Percentiles rank a stretch among this genome's conserved stretches.
These are phyloP conservation scores for Rhododendron ferrugineum DNA, from an alignment of 148 eudicot species.

Conservation along the genomic window DNA sequence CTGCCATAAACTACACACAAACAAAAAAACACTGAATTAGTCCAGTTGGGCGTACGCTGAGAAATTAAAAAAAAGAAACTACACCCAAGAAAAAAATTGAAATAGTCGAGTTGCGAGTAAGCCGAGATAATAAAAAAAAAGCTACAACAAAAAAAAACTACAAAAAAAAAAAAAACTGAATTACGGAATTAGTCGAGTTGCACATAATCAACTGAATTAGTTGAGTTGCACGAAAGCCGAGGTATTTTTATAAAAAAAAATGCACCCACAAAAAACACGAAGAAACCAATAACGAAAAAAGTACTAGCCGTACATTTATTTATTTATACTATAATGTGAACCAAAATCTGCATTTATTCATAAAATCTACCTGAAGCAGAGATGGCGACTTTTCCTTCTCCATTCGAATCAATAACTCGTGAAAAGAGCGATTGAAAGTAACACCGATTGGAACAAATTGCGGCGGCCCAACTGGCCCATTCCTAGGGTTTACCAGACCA, in stretches of 20 bases:
- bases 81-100: not conserved
- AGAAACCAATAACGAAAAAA: not conserved
- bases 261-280: slow-evolving; percentile 1
- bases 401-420: slow-evolving; percentile 11
- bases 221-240: not conserved
- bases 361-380: slow-evolving; percentile 26
- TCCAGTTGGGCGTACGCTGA: too few species aligned
- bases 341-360: not conserved
- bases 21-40: too few species aligned
- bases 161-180: too few species aligned
- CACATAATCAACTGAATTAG: too few species aligned
- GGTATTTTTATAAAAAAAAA: not conserved
- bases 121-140: too few species aligned
- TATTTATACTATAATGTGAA: not conserved
- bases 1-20: slow-evolving; percentile 30
- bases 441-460: slow-evolving; percentile 10
- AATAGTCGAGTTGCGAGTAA: too few species aligned
- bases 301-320: not conserved
- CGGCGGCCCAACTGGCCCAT: not conserved
- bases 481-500: slow-evolving; percentile 15
- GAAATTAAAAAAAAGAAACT: slow-evolving; percentile 16
- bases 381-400: slow-evolving; percentile 27
- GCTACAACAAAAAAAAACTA: too few species aligned
- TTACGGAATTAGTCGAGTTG: not conserved
- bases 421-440: not conserved